A percentile compares a stretch with the other conserved stretches of the same genome.
Conservation (phyloP, 2,329 filamentous ascomycete genomes). For the Curvularia sp. region DNA sequence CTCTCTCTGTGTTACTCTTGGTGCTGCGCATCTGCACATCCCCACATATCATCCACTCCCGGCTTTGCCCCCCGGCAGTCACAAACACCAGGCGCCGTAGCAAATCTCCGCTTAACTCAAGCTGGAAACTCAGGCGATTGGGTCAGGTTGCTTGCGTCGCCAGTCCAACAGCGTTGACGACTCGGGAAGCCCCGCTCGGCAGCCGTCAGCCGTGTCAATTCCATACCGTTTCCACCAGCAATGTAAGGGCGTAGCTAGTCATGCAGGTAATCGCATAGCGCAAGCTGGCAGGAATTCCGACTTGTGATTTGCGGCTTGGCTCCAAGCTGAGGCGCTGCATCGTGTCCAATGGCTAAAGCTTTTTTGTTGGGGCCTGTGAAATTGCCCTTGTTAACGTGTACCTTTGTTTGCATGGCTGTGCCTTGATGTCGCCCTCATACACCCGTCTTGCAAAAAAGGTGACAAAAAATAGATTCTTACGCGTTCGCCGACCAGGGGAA, state of each 20-base stretch:
- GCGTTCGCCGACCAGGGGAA: neutral
- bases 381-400: neutral
- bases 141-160: slow-evolving; percentile 19
- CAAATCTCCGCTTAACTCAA: slow-evolving; percentile 9
- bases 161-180: slow-evolving; percentile 17
- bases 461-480: neutral
- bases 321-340: slow-evolving; percentile 6
- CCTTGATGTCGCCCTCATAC: neutral
- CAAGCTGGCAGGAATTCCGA: slow-evolving; percentile 10
- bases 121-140: slow-evolving; percentile 13
- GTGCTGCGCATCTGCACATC: too few relatives aligned
- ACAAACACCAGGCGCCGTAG: neutral
- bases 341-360: slow-evolving; percentile 9
- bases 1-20: too few relatives aligned
- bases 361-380: slow-evolving; percentile 7
- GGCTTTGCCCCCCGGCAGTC: neutral
- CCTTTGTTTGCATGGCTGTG: neutral
- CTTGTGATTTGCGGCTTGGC: slow-evolving; percentile 18
- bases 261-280: slow-evolving; percentile 34
- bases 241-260: slow-evolving; percentile 26
- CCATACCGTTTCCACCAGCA: slow-evolving; percentile 11
- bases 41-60: neutral
- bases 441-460: neutral
- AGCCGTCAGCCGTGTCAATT: slow-evolving; percentile 24
- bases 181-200: slow-evolving; percentile 35